Evolutionary conservation across 208 protist genomes (phyloP), one percentile per base, ranked within the genome.

Genomic region (Leishmania mexicana): DNA sequence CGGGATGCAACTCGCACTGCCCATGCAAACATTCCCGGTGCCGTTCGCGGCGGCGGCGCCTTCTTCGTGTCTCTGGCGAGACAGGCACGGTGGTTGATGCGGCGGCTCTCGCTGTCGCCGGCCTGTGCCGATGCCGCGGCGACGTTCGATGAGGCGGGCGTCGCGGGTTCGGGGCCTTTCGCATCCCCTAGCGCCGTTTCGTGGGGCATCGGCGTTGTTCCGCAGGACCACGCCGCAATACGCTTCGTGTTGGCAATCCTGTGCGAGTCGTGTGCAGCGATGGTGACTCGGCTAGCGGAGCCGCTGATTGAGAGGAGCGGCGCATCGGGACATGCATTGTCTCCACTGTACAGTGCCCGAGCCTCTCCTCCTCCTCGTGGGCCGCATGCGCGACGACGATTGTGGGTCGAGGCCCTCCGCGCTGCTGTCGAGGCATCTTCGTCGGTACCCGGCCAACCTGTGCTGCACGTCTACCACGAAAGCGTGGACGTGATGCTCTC

Each of bases 41-140:
- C 87, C 58, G 81, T 88, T 57, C 84, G 88, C n/a, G 90, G 85
- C n/a, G 90, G 90, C 58, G 90, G 90, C 1, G 87, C 84, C 10
- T 86, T 87, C 53, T 79, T 83, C 47, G 84, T 93, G 57, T 81
- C 85, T 28, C 28, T 92, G 21, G 84, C 88, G 2, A 57, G 58
- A 28, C 85, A 88, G 45, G 53, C 81, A 19, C 81, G 58, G 13
- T 71, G 75, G 17, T 35, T 85, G 7, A 62, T 77, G 35, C 51
- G 24, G 40, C 78, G 40, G 31, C 54, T 85, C 15, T 65, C 42
- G 38, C 31, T 47, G 47, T 77, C 51, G 31, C 35, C 51, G 73
- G 45, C 31, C 28, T 42, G 51, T 62, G 51, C 42, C 68, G 40
- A 35, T 51, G 35, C 68, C 24, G 68, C 68, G 28, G 31, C 64